Conservation (phyloP, 768 basidiomycete genomes). For the Kondoa malvinella region DNA sequence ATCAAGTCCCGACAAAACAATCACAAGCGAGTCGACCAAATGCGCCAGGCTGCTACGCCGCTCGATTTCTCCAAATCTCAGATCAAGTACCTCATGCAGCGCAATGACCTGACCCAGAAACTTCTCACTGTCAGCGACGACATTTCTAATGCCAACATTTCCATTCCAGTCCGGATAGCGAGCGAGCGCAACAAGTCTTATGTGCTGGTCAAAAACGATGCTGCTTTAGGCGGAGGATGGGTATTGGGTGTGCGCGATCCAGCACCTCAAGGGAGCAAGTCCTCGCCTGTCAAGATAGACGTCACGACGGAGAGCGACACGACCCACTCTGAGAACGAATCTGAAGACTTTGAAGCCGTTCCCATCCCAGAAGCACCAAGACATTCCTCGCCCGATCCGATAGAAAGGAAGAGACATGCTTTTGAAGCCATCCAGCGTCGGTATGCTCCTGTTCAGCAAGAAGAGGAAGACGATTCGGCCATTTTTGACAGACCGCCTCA, state of each 20-base stretch:
- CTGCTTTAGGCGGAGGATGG: slow-evolving; percentile 69
- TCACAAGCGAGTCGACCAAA: slow-evolving; percentile 72
- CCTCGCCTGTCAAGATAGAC: slow-evolving; percentile 32
- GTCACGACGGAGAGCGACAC: slow-evolving; percentile 30
- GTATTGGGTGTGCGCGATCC: slow-evolving; percentile 76
- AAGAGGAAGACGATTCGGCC: slow-evolving; percentile 4
- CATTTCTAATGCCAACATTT: slow-evolving; percentile 48
- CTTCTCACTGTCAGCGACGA: slow-evolving; percentile 78
- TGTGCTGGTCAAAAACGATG: slow-evolving; percentile 81
- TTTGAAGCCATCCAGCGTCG: slow-evolving; percentile 15
- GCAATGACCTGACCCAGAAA: slow-evolving; percentile 83
- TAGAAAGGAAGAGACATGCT: slow-evolving; percentile 14
- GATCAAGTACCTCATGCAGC: slow-evolving; percentile 70
- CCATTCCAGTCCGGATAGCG: slow-evolving; percentile 83
- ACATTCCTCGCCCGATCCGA: slow-evolving; percentile 8
- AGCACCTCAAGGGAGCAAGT: slow-evolving; percentile 40
- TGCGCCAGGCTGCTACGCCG: slow-evolving; percentile 68
- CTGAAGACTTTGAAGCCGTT: slow-evolving; percentile 63
- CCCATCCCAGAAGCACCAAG: slow-evolving; percentile 8
- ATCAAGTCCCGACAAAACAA: slow-evolving; percentile 89
- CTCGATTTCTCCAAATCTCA: slow-evolving; percentile 94
- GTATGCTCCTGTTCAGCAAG: slow-evolving; percentile 7
- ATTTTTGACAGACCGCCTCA: background rate
- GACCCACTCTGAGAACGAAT: slow-evolving; percentile 35
- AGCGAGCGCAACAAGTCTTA: slow-evolving; percentile 90